Base-by-base conservation (phyloP, 192 early-diverging fungal species). In the Kickxella alabastrina region DNA sequence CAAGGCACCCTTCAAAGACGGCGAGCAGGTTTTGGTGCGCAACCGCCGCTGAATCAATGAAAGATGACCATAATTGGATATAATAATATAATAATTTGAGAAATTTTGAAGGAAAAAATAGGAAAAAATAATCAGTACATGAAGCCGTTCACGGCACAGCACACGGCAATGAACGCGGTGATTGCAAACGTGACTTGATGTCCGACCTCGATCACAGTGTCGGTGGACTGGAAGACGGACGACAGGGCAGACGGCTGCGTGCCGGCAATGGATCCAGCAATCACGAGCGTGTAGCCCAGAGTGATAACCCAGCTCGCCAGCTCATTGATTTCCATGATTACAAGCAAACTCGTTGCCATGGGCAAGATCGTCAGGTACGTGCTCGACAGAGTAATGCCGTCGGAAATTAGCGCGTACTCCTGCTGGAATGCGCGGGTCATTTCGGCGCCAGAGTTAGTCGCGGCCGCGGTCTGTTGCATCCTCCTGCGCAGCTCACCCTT, bases 251-350 rank as follows among this genome's bases (percentile, higher is more conserved):
- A 51, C 35, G 59, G 64, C 29, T 57, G 50, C 9, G 52, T 40
- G 5, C 59, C 55, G 4, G 50, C 58, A 25, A 62, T 22, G 5
- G 53, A 63, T 43, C 52, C 56, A 3, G 64, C 64, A 14, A 75
- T 18, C 42, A 75, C 43, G 25, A 34, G 45, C 1, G 58, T 59
- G 60, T 75, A 75, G 56, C 71, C 43, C 4, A 53, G 36, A 14
- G 44, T 43, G 6, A 75, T 53, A 34, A 75, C 29, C 71, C 71
- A 67, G 18, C 48, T 35, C 0, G 64, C 59, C 26, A 57, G 46
- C 7, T 64, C 71, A 22, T 65, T 63, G n/a, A 59, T 43, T 52
- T 75, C 71, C 64, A 75, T 62, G 22, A 67, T 49, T 0, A 62
- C 57, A 17, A 75, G 39, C 27, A 67, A 41, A 21, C 59, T 15